A percentile compares a stretch with the other conserved stretches of the same genome.
Evolutionary conservation across 2,329 filamentous ascomycete genomes (phyloP).

Genomic region (Xylariaceae sp.): DNA sequence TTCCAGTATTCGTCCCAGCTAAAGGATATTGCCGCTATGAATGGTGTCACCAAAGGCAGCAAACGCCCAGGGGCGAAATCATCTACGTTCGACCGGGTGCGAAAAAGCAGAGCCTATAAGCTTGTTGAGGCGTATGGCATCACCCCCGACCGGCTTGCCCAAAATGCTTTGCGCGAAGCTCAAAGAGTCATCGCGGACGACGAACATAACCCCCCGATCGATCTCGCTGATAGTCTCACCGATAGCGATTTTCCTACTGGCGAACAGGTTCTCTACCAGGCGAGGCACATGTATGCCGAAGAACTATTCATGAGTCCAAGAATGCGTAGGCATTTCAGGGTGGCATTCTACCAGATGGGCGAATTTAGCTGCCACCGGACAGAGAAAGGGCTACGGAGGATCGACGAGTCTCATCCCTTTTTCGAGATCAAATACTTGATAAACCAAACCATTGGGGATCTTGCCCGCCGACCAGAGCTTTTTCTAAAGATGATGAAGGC

Average conservation of each 20-base stretch:
- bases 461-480: constrained; percentile 79
- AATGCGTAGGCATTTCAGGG: constrained; percentile 81
- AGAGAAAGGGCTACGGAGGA: constrained; percentile 88
- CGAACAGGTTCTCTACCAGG: constrained; percentile 70
- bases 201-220: constrained; percentile 71
- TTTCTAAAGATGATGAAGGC: constrained; percentile 97
- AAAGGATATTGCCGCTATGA: constrained; percentile 68
- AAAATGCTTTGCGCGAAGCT: constrained; percentile 76
- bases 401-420: constrained; percentile 92
- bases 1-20: constrained; percentile 86
- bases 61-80: constrained; percentile 83
- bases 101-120: constrained; percentile 72
- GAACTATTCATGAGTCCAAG: constrained; percentile 84
- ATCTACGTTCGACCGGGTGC: constrained; percentile 76
- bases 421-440: constrained; percentile 97
- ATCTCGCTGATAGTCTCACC: constrained; percentile 77
- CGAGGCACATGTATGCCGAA: constrained; percentile 84
- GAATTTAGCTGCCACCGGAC: constrained; percentile 85
- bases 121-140: constrained; percentile 90
- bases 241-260: constrained; percentile 72
- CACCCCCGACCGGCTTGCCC: constrained; percentile 79
- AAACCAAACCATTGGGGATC: constrained; percentile 77
- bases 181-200: constrained; percentile 83
- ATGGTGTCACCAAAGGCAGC: constrained; percentile 58
- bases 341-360: constrained; percentile 77